Percentiles rank a stretch among this genome's conserved stretches.
phyloP scores from a whole-genome alignment of 305 asterid species.

The Solanum aculeatissimum region DNA sequence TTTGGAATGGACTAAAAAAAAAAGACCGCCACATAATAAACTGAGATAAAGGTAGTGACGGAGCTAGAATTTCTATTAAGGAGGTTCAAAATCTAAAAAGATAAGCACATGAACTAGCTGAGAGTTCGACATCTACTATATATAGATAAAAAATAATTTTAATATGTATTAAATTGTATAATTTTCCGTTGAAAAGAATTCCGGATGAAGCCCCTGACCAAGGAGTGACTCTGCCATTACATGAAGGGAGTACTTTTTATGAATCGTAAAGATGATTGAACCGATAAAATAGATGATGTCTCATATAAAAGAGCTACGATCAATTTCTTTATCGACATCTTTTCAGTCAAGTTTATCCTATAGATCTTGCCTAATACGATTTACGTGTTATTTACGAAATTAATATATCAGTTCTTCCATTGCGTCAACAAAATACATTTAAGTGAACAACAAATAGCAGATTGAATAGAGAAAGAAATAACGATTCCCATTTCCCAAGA shows the following conservation, averaged over 20 bases:
- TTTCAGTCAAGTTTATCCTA: neutral
- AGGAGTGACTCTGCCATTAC: no score
- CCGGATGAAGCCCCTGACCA: no score
- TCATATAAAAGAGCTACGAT: neutral
- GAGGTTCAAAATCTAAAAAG: no score
- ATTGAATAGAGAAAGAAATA: neutral
- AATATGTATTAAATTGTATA: no score
- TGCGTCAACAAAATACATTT: neutral
- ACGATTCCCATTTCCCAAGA: neutral
- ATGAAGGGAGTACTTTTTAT: neutral
- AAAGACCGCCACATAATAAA: no score
- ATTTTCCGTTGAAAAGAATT: no score
- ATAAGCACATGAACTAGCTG: no score
- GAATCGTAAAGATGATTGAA: neutral
- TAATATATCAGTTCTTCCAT: neutral
- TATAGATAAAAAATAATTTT: no score
- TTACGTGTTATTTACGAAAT: neutral
- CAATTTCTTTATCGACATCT: neutral
- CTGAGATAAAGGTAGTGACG: no score
- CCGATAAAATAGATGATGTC: rapidly evolving
- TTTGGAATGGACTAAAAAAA: no score
- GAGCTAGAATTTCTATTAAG: no score
- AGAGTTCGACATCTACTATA: no score
- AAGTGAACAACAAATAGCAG: neutral
- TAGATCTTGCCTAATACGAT: neutral